Evolutionary conservation across 2,329 filamentous ascomycete genomes (phyloP), one percentile per base, ranked within the genome.

Genomic region (Botryotinia calthae): DNA sequence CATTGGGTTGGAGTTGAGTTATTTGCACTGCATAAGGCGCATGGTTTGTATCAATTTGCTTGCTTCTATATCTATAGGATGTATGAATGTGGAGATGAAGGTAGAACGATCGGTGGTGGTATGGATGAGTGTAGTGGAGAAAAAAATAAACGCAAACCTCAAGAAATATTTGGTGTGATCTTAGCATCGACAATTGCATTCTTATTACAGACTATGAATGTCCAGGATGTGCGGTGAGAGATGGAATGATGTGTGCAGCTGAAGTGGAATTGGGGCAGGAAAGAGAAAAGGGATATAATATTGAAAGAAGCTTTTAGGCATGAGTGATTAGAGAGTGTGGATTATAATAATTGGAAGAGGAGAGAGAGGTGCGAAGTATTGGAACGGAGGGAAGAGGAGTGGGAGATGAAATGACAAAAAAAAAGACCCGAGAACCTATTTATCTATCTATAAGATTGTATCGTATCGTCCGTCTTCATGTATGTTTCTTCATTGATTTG

Each of bases 1-100:
- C 64, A 67, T 67, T 42, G 64, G 46, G 48, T 22, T 67, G 64
- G 64, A 67, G 64, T 67, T 64, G 62, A 56, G 16, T 28, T 40
- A 54, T 37, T 51, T 54, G 63, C 34, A 54, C 25, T 67, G n/a
- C 48, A 25, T n/a, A 12, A 31, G 22, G 25, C 25, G 46, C 46
- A 54, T 54, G 31, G 28, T 54, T 37, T 54, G 64, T n/a, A n/a
- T 67, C 31, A 16, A 40, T 54, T 37, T n/a, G 14, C 31, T 42
- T 54, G 51, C 37, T 40, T 62, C 37, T 22, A 46, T 67, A 54
- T 67, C 25, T 67, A 54, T 67, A 54, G 37, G 25, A 67, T 25
- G 64, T 25, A 54, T 54, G 64, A 7, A 67, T 54, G 25, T 18
- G 48, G 40, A 14, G 31, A 40, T n/a, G 14, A n/a, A 14, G 34